Percentiles rank a stretch among this genome's conserved stretches.
Evolutionary conservation across 257 asterid genomes (phyloP).

Genomic region (Salvia rosmarinus): DNA sequence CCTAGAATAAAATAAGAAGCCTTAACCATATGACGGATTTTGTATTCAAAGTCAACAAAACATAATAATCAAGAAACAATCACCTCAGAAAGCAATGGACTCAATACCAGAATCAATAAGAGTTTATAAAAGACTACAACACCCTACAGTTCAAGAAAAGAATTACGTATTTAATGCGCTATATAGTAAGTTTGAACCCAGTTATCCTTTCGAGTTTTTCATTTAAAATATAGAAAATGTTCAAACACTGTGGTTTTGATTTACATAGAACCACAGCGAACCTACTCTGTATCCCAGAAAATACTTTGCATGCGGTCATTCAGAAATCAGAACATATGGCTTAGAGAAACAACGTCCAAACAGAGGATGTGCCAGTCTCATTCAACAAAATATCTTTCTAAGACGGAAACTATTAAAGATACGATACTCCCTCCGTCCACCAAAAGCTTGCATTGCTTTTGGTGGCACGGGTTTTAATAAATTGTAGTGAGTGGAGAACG

Average conservation of each 20-base stretch:
- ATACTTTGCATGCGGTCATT: background rate
- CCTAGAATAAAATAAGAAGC: constrained; percentile 48
- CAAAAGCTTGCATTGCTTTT: too few species aligned
- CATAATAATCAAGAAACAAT: constrained; percentile 21
- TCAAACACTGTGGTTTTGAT: background rate
- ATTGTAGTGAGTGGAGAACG: too few species aligned
- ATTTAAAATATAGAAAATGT: constrained; percentile 8
- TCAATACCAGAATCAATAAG: constrained; percentile 2
- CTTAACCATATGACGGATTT: constrained; percentile 26
- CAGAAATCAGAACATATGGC: background rate
- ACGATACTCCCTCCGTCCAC: too few species aligned
- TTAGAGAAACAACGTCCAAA: constrained; percentile 12
- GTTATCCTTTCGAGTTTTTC: background rate
- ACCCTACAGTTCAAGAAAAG: constrained; percentile 12
- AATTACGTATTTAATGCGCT: constrained; percentile 1
- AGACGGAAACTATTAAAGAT: background rate
- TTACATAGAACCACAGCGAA: constrained; percentile 6
- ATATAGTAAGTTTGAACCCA: background rate
- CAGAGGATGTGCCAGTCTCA: background rate
- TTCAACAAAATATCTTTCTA: constrained; percentile 3
- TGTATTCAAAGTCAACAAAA: constrained; percentile 31
- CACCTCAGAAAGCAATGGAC: constrained; percentile 7
- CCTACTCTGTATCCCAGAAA: background rate
- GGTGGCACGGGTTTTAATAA: too few species aligned
- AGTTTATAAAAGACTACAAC: background rate